phyloP scores from a whole-genome alignment of 176 grass and related monocot species.

The Saccharum spontaneum region DNA sequence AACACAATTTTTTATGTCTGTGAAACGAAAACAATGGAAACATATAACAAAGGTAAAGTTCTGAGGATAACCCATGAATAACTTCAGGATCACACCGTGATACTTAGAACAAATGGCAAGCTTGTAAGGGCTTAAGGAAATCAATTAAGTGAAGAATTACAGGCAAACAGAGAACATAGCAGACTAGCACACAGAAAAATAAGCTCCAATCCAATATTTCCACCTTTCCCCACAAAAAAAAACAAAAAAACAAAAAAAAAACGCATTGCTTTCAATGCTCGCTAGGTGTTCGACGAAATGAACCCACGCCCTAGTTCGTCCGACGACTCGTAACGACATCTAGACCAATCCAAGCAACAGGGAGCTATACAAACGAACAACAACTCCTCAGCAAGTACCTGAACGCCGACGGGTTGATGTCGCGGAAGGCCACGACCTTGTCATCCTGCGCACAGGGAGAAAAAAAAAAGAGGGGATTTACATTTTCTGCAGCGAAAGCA shows the following conservation, averaged over 20 bases:
- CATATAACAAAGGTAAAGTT: neutral
- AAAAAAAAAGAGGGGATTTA: neutral
- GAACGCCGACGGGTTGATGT: slow-evolving; percentile 87
- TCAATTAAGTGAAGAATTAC: neutral
- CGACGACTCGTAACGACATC: neutral
- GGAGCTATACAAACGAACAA: neutral
- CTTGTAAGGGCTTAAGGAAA: neutral
- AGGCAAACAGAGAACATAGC: neutral
- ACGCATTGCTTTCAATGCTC: neutral
- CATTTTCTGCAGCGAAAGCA: neutral
- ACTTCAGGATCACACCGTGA: neutral
- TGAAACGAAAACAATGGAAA: neutral
- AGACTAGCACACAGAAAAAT: neutral
- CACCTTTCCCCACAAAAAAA: neutral
- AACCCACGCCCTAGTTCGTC: neutral
- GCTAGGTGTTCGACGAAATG: slow-evolving; percentile 35
- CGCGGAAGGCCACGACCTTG: slow-evolving; percentile 77
- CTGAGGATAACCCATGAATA: neutral
- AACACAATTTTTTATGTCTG: no score
- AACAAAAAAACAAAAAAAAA: neutral
- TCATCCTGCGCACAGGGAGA: slow-evolving; percentile 58
- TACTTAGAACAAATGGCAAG: neutral
- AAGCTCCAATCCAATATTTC: neutral
- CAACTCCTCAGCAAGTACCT: slow-evolving; percentile 47
- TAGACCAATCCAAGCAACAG: neutral